phyloP scores from a whole-genome alignment of 2,329 filamentous ascomycete genomes.

The Cladosporium velox region DNA sequence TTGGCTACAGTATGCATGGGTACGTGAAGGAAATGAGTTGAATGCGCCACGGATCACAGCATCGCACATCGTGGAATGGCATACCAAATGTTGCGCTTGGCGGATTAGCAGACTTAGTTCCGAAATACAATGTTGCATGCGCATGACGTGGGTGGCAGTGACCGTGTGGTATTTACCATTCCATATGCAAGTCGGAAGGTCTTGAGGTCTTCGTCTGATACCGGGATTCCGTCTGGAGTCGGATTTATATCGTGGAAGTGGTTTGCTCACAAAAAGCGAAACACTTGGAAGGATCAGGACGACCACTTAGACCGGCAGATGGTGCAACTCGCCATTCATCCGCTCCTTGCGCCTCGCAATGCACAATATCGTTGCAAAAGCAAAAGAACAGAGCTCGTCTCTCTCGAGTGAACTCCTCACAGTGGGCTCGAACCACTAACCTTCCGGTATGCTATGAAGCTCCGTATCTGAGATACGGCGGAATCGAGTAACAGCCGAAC shows the following conservation, averaged over 20 bases:
- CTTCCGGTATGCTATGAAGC: constrained; percentile 12
- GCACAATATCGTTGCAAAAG: not conserved
- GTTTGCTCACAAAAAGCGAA: not conserved
- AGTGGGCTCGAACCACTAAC: constrained; percentile 19
- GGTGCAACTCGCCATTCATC: not conserved
- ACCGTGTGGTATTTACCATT: not conserved
- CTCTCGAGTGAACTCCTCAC: constrained; percentile 3
- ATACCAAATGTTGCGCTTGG: too few species aligned
- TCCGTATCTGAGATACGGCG: not conserved
- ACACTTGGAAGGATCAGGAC: not conserved
- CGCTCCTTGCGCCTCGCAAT: not conserved
- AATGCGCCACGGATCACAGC: too few species aligned
- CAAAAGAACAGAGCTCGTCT: not conserved
- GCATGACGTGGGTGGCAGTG: too few species aligned
- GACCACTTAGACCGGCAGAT: not conserved
- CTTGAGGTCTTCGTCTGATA: not conserved
- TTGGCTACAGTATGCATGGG: too few species aligned
- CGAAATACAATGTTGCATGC: too few species aligned
- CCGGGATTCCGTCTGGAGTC: not conserved
- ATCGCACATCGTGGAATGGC: too few species aligned
- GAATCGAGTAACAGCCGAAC: constrained; percentile 17
- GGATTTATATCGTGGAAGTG: not conserved
- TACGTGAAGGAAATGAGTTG: too few species aligned
- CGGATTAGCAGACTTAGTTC: too few species aligned
- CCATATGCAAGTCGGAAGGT: not conserved